Evolutionary conservation across 2,329 filamentous ascomycete genomes (phyloP).

Genomic region (Neofusicoccum kwambonambiense): DNA sequence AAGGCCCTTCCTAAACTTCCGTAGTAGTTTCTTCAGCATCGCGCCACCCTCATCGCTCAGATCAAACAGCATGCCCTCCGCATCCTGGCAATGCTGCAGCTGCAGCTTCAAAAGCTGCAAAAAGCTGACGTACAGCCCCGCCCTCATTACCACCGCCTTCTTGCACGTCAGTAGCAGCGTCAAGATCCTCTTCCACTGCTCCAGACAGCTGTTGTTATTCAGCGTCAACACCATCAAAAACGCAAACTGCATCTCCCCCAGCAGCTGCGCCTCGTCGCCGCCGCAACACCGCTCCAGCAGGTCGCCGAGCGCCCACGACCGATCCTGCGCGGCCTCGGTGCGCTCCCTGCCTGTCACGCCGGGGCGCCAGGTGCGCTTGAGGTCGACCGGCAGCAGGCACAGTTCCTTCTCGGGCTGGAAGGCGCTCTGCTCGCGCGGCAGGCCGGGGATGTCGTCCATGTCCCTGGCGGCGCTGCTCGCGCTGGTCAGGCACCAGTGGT

Average conservation of each 20-base stretch:
- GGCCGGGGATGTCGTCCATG: conserved; percentile 59
- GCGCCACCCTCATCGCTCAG: conserved; percentile 53
- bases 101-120: conserved; percentile 53
- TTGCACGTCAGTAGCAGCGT: conserved; percentile 57
- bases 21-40: conserved; percentile 54
- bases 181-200: conserved; percentile 64
- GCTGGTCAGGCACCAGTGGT: conserved; percentile 58
- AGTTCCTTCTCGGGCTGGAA: conserved; percentile 43
- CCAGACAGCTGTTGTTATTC: conserved; percentile 65
- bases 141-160: conserved; percentile 48
- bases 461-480: conserved; percentile 57
- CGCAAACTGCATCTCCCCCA: conserved; percentile 62
- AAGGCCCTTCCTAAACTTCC: conserved; percentile 52
- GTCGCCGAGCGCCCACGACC: conserved; percentile 60
- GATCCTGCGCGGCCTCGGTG: conserved; percentile 61
- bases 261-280: conserved; percentile 32
- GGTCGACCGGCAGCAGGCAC: conserved; percentile 56
- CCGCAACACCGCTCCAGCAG: conserved; percentile 46
- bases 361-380: conserved; percentile 62
- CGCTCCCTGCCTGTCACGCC: conserved; percentile 62
- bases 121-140: conserved; percentile 53
- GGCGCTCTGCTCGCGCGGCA: conserved; percentile 36
- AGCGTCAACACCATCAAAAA: conserved; percentile 63
- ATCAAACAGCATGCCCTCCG: conserved; percentile 62
- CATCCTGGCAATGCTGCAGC: conserved; percentile 56